Conservation (phyloP, 2,329 filamentous ascomycete species). For the Leptographium procerum region DNA sequence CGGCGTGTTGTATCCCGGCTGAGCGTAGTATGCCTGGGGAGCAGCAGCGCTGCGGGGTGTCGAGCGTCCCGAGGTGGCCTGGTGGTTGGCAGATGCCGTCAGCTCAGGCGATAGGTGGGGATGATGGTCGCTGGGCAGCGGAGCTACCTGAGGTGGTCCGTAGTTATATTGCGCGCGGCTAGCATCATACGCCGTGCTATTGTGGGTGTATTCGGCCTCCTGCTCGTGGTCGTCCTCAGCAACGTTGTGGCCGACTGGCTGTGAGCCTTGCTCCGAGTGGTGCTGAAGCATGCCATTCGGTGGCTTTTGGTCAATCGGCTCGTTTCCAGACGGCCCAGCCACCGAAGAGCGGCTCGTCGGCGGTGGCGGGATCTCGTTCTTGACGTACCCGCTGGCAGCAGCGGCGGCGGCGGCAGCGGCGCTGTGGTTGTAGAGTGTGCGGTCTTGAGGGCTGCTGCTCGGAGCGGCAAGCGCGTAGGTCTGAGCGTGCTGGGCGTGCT, state of each 20-base stretch:
- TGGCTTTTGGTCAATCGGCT: slow-evolving; percentile 51
- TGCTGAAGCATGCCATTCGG: slow-evolving; percentile 55
- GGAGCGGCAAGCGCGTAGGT: slow-evolving; percentile 59
- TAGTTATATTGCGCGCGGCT: slow-evolving; percentile 69
- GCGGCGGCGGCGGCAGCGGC: slow-evolving; percentile 5
- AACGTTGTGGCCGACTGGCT: slow-evolving; percentile 39
- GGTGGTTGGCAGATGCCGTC: slow-evolving; percentile 68
- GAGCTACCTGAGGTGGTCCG: slow-evolving; percentile 44
- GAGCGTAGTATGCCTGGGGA: slow-evolving; percentile 61
- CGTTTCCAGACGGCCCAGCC: slow-evolving; percentile 41
- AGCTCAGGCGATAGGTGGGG: slow-evolving; percentile 72
- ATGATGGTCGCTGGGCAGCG: slow-evolving; percentile 62
- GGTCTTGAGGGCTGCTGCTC: slow-evolving; percentile 46
- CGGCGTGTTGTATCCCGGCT: slow-evolving; percentile 65
- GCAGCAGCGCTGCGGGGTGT: slow-evolving; percentile 71
- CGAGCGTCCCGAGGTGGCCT: slow-evolving; percentile 69
- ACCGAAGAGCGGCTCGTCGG: slow-evolving; percentile 53
- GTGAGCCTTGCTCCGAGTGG: slow-evolving; percentile 38
- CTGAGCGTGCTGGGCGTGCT: slow-evolving; percentile 52
- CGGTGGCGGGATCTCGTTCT: slow-evolving; percentile 73
- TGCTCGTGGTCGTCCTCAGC: slow-evolving; percentile 62
- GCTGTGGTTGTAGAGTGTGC: slow-evolving; percentile 52
- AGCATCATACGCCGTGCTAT: slow-evolving; percentile 61
- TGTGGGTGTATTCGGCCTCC: slow-evolving; percentile 78
- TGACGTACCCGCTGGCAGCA: slow-evolving; percentile 49